Evolutionary conservation across 257 asterid genomes (phyloP), one percentile per base, ranked within the genome.

Genomic region (Anisodus tanguticus): DNA sequence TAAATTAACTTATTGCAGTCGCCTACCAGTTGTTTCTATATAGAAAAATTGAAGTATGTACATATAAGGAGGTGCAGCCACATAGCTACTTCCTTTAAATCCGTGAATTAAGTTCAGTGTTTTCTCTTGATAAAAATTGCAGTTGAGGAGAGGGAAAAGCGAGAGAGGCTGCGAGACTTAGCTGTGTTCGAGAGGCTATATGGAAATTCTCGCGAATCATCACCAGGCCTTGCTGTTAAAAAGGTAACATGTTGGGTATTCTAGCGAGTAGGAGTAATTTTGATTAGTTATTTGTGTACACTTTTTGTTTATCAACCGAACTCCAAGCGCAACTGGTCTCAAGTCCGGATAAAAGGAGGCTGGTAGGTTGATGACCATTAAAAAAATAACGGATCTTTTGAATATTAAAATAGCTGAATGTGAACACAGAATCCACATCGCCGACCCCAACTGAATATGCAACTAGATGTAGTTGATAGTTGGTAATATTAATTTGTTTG

Each of bases 81-180:
- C 26, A 22, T 22, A 22, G 26, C 26, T 22, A 22, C 26, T 22
- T 22, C 26, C 26, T 22, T 22, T 22, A 22, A 22, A 22, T 22
- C 26, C 26, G 26, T 22, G 26, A 22, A 22, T 22, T 22, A 22
- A 22, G 26, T 22, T 22, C 26, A 0, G 26, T 22, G 26, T 22
- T 22, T 22, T 22, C 26, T 22, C 26, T 22, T 22, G 26, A 41
- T 51, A 51, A 22, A 19, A 8, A 67, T 6, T 82, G 85, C 92
- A 96, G 99, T 89, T 87, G 95, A 92, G 74, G 98, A 96, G 92
- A 92, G 94, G 87, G 84, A 47, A 58, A 90, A 94, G 86, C 97
- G 99, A 31, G 97, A 94, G 93, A 90, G 95, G 90, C 89, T 96
- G 76, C 90, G 99, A 51, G 99, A 96, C 91, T 92, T 96, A 88